These are phyloP conservation scores for Phytophthora brassicae DNA, from an alignment of 352 stramenopile species.

Conservation along the genomic window DNA sequence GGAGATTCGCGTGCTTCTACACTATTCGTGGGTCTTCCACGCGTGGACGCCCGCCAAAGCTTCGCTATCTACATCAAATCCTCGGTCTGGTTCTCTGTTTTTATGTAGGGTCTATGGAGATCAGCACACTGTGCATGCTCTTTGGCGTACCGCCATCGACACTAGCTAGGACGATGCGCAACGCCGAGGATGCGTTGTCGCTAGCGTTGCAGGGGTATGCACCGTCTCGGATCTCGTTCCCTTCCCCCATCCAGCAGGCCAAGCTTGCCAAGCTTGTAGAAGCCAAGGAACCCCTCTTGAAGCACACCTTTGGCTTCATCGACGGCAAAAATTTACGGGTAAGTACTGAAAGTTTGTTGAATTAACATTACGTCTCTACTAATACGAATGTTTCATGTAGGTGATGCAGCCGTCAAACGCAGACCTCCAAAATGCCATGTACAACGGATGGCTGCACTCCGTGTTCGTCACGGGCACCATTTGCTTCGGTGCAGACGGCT, in stretches of 20 bases:
- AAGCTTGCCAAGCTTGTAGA: constrained; percentile 21
- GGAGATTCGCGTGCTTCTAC: too few relatives aligned
- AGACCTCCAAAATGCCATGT: background rate
- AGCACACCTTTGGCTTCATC: constrained; percentile 23
- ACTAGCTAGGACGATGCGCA: constrained; percentile 7
- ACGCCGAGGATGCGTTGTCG: background rate
- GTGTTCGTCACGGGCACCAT: background rate
- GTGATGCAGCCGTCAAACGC: background rate
- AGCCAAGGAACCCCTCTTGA: constrained; percentile 18
- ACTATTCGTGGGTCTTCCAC: too few relatives aligned
- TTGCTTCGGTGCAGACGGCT: background rate
- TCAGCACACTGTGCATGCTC: constrained; percentile 1
- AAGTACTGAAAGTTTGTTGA: background rate
- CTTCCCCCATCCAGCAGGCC: background rate
- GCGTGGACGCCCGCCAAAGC: too few relatives aligned
- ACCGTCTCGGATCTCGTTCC: background rate
- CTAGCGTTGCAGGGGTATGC: background rate
- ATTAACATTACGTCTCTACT: too few relatives aligned
- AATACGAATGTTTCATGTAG: background rate
- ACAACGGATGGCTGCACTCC: too few relatives aligned
- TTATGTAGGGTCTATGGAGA: constrained; percentile 4
- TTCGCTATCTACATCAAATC: too few relatives aligned
- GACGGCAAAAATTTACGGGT: constrained; percentile 4
- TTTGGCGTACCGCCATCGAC: background rate
- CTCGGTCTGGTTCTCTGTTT: constrained; percentile 4